Evolutionary conservation across 2,329 filamentous ascomycete species (phyloP), one percentile per base, ranked within the genome.

Genomic region (Aschersonia sp.): DNA sequence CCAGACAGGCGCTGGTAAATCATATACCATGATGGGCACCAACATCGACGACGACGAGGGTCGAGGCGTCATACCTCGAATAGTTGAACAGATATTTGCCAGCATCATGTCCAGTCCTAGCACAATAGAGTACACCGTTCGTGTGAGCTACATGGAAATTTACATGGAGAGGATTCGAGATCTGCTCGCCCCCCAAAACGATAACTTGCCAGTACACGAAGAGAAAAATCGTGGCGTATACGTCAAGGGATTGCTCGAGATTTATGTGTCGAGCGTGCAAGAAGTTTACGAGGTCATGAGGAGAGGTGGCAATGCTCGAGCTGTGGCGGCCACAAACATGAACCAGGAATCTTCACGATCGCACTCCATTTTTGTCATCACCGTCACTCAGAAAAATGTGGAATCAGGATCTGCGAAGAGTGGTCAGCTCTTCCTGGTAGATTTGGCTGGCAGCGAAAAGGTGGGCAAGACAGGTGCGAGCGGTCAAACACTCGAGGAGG

Each of bases 151-250:
- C 68, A 96, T 98, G 89, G 92, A 98, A 68, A 97, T 98, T 54
- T 98, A 98, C 73, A 98, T 97, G 92, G 92, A 98, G 71, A 82
- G 85, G 57, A 97, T 98, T 64, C 81, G 91, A 59, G 92, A 98
- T 79, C 69, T 98, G 59, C 72, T 98, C 53, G 82, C 84, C 30
- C 92, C 92, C 9, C 85, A 89, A 51, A 95, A 97, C 66, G 91
- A 96, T 70, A 97, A 97, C 61, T 72, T 98, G 47, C 89, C 91
- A 0, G 83, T 97, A n/a, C 92, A 97, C 68, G 92, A 98, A 61
- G 92, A 97, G 68, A 95, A 96, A 75, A 92, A 84, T 61, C 78
- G 87, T 51, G 92, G 92, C 48, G 91, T 97, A 1, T 97, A 97
- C 60, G 92, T 97, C 59, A 97, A 97, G 67, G 92, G 89, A 3